A percentile compares a stretch with the other conserved stretches of the same genome.
Evolutionary conservation across 1,284 basidiomycete genomes (phyloP).

Genomic region (Neonothopanus nambi): DNA sequence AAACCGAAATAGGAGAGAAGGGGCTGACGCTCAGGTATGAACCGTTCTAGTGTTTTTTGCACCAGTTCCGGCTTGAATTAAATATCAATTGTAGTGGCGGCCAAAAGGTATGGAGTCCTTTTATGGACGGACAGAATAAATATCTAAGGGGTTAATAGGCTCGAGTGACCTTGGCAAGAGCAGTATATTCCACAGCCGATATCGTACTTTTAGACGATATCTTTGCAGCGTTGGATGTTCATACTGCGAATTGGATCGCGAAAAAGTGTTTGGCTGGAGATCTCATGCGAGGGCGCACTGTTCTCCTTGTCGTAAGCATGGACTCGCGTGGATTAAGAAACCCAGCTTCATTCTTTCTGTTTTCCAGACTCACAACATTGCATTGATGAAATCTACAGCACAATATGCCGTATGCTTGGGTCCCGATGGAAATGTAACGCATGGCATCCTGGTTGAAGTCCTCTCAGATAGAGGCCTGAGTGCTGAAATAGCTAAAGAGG

Average conservation of each 20-base stretch:
- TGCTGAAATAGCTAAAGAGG: constrained; percentile 33
- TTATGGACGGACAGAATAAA: neutral
- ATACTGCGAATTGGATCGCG: constrained; percentile 76
- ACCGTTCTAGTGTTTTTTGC: neutral
- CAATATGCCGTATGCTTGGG: constrained; percentile 62
- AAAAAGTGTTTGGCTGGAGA: constrained; percentile 76
- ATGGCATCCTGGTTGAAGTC: constrained; percentile 38
- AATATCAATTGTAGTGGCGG: constrained; percentile 45
- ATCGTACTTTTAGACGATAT: constrained; percentile 69
- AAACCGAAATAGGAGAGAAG: constrained; percentile 67
- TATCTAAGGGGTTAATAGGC: constrained; percentile 32
- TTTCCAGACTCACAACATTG: constrained; percentile 61
- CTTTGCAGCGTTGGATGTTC: constrained; percentile 56
- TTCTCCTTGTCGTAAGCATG: constrained; percentile 67
- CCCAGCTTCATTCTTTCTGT: neutral
- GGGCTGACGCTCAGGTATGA: constrained; percentile 41
- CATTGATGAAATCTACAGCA: constrained; percentile 56
- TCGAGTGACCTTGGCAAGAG: constrained; percentile 70
- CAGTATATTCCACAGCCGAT: constrained; percentile 65
- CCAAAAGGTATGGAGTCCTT: constrained; percentile 51
- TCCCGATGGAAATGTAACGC: constrained; percentile 43
- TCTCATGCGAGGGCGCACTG: constrained; percentile 65
- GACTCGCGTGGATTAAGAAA: neutral
- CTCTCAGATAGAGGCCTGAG: constrained; percentile 36
- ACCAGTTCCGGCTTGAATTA: neutral